Base-by-base conservation (phyloP, 495 filamentous ascomycete species). In the Friedmanniomyces simplex region DNA sequence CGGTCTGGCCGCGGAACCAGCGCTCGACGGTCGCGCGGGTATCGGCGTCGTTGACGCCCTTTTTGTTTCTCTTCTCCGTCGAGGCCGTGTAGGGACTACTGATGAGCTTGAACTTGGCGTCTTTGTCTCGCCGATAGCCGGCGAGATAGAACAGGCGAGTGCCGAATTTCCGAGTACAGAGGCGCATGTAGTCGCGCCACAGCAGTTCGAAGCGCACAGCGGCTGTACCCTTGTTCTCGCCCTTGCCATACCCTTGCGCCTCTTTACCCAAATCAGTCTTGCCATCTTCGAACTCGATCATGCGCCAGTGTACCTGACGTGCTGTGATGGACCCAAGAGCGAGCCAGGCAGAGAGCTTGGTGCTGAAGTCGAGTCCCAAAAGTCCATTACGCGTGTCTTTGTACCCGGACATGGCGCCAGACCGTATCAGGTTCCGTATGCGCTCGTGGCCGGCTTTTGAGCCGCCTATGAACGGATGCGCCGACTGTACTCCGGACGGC, bases 121-220 rank as follows among this genome's bases (percentile, higher is more conserved):
- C 43, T n/a, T 64, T 58, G 37, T 80, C 75, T 4, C 73, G 65
- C 41, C 77, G 73, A 66, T 82, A 83, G 3, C 85, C 84, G n/a
- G 69, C 67, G 5, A 83, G 68, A 41, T 70, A 68, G 66, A 87
- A 88, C 1, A 87, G 69, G 47, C 75, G 75, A 46, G 69, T 64
- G 14, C 76, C 75, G 58, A 83, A 87, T 63, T 88, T 88, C 3
- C 78, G 71, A 25, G 77, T 77, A 57, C 83, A 83, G 13, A 89
- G 76, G 0, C 82, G 74, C 78, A 88, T 87, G 69, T 88, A 88
- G 68, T 88, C 85, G 4, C 85, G 74, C 84, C 85, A 88, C 0
- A 88, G 72, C 0, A 89, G 73, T 59, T 89, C 83, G 54, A 86
- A 84, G 1, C 86, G 79, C 10, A 88, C 73, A 3, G 68, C 72